Conservation (phyloP, 805 yeast species). For the Suhomyces tanzawaensis region DNA sequence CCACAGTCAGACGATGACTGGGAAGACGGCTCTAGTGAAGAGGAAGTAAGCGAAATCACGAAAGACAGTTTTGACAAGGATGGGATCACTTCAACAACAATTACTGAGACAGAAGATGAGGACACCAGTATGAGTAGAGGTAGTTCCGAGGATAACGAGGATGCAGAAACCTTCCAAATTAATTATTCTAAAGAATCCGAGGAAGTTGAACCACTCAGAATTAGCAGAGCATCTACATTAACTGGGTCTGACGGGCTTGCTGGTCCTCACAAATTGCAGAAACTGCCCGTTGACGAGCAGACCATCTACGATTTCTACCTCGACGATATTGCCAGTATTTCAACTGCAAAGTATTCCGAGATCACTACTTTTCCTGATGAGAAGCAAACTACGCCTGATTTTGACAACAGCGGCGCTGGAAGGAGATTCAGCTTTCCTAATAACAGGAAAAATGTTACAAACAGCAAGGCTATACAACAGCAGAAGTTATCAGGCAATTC, state of each 20-base stretch:
- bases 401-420: slow-evolving; percentile 37
- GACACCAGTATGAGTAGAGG: too few relatives aligned
- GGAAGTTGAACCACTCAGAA: slow-evolving; percentile 15
- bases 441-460: slow-evolving; percentile 31
- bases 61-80: too few relatives aligned
- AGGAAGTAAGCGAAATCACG: background rate
- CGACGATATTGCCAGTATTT: slow-evolving; percentile 9
- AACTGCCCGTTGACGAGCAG: background rate
- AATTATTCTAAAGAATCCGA: slow-evolving; percentile 2
- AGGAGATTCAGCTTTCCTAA: slow-evolving; percentile 39
- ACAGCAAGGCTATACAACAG: slow-evolving; percentile 12
- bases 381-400: slow-evolving; percentile 9
- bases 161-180: too few relatives aligned
- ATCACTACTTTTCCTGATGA: slow-evolving; percentile 6
- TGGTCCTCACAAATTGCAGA: background rate
- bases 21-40: slow-evolving; percentile 1
- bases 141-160: background rate
- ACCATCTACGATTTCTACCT: slow-evolving; percentile 11
- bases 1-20: slow-evolving; percentile 4
- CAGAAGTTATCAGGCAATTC: background rate
- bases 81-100: background rate
- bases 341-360: slow-evolving; percentile 11
- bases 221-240: slow-evolving; percentile 10
- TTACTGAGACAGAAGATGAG: background rate
- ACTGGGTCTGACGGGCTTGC: background rate